These are phyloP conservation scores for Trametes sanguinea DNA, from an alignment of 768 basidiomycete species.

Conservation along the genomic window DNA sequence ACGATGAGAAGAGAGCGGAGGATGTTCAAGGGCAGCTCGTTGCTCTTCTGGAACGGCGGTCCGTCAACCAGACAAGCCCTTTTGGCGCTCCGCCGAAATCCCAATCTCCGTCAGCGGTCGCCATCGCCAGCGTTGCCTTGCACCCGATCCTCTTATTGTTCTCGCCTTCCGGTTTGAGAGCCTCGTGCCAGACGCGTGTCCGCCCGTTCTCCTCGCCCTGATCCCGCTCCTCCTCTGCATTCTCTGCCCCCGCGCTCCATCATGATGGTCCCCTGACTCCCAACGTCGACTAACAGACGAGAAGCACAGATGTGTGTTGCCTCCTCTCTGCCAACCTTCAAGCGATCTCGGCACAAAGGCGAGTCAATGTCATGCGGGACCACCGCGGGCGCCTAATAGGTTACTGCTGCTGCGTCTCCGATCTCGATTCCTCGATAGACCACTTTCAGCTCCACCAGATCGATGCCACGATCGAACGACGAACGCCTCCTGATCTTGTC, in stretches of 20 bases:
- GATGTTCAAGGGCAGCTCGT: background rate
- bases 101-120: constrained; percentile 17
- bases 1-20: background rate
- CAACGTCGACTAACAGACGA: background rate
- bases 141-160: constrained; percentile 29
- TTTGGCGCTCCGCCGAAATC: constrained; percentile 16
- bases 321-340: background rate
- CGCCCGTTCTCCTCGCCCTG: background rate
- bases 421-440: constrained; percentile 4
- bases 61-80: background rate
- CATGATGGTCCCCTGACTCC: constrained; percentile 8
- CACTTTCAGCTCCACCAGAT: constrained; percentile 13
- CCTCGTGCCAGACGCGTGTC: constrained; percentile 27
- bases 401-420: background rate
- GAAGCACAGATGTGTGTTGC: background rate
- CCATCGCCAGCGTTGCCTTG: constrained; percentile 23
- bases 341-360: background rate
- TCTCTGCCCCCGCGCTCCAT: background rate
- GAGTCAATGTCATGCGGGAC: constrained; percentile 6
- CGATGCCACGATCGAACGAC: constrained; percentile 12
- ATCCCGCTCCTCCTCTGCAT: constrained; percentile 3
- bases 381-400: background rate
- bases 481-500: constrained; percentile 10
- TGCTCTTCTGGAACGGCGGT: constrained; percentile 4
- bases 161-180: constrained; percentile 27